A percentile compares a stretch with the other conserved stretches of the same genome.
Evolutionary conservation across 2,329 filamentous ascomycete genomes (phyloP).

Genomic region (Microdochium trichocladiopsis): DNA sequence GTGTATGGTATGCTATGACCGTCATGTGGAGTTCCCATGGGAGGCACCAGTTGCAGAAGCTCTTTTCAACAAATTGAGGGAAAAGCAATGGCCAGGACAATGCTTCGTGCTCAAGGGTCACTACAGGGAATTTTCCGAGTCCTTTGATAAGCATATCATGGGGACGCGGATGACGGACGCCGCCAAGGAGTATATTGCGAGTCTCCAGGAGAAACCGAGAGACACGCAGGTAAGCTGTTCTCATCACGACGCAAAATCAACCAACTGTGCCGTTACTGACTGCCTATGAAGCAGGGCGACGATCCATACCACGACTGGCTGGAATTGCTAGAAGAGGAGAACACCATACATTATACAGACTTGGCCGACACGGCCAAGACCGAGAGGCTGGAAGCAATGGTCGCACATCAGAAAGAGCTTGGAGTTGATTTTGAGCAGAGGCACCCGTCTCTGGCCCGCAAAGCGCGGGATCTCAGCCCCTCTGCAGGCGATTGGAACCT

Average conservation of each 20-base stretch:
- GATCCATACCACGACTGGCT: slow-evolving; percentile 38
- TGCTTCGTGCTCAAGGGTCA: slow-evolving; percentile 49
- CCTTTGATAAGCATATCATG: slow-evolving; percentile 43
- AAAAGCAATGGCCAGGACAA: slow-evolving; percentile 40
- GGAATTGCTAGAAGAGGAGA: slow-evolving; percentile 32
- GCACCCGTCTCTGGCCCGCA: slow-evolving; percentile 37
- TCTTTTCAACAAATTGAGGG: slow-evolving; percentile 35
- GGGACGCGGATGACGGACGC: slow-evolving; percentile 32
- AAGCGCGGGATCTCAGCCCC: slow-evolving; percentile 27
- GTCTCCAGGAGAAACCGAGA: slow-evolving; percentile 24
- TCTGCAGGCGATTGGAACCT: slow-evolving; percentile 31
- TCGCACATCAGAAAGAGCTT: slow-evolving; percentile 38
- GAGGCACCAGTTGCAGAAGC: slow-evolving; percentile 42
- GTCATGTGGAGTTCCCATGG: slow-evolving; percentile 39
- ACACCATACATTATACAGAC: slow-evolving; percentile 27
- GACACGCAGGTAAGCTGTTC: slow-evolving; percentile 22
- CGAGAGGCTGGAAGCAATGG: slow-evolving; percentile 32
- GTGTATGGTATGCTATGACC: slow-evolving; percentile 47
- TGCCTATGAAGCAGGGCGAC: slow-evolving; percentile 19
- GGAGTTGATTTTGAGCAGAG: slow-evolving; percentile 39
- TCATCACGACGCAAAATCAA: too few species aligned
- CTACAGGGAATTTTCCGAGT: slow-evolving; percentile 46
- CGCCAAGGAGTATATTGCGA: slow-evolving; percentile 31
- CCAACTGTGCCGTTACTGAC: too few species aligned
- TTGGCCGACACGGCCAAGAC: slow-evolving; percentile 27